Evolutionary conservation across 352 stramenopile species (phyloP), one percentile per base, ranked within the genome.

Genomic region (Hyaloperonospora arabidopsidis): DNA sequence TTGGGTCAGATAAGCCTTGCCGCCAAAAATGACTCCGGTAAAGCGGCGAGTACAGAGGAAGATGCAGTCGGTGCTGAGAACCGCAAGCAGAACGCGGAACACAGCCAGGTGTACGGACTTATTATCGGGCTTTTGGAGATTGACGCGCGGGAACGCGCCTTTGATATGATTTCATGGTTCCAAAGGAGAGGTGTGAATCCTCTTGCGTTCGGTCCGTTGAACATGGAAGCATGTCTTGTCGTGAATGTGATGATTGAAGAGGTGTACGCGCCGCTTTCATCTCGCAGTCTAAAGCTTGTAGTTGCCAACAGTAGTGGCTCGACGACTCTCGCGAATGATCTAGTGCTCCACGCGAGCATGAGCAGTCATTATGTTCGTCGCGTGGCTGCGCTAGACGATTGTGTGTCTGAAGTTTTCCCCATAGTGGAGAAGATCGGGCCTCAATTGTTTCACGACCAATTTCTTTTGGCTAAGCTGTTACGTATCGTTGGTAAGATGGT

Each of bases 131-230:
- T 93, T 50, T 65, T 93, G 6, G 83, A 90, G 59, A 86, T 93
- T 44, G 80, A 77, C 7, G 67, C 78, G 2, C 58, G 70, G 21
- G 59, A 79, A 22, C 73, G 61, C 11, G 83, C 80, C 11, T 91
- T 93, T 43, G 72, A 86, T 22, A 84, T 91, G 71, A 90, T 91
- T 46, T 58, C 69, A 46, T 89, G 77, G 80, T 93, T 93, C 54
- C 73, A 80, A 36, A 57, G 67, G 13, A 66, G 70, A 43, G 76
- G 77, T 13, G 72, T 81, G 5, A 84, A 93, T 41, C 80, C 83
- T 14, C 57, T 93, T 18, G 69, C 59, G 29, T 86, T 86, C 56
- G 71, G 67, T 15, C 80, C 80, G 18, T 54, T 93, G 21, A 73
- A 72, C 35, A 63, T 62, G 15, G 76, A 91, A 49, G 70, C 91